Evolutionary conservation across 2,329 filamentous ascomycete genomes (phyloP).

Genomic region (Monosporascus sp.): DNA sequence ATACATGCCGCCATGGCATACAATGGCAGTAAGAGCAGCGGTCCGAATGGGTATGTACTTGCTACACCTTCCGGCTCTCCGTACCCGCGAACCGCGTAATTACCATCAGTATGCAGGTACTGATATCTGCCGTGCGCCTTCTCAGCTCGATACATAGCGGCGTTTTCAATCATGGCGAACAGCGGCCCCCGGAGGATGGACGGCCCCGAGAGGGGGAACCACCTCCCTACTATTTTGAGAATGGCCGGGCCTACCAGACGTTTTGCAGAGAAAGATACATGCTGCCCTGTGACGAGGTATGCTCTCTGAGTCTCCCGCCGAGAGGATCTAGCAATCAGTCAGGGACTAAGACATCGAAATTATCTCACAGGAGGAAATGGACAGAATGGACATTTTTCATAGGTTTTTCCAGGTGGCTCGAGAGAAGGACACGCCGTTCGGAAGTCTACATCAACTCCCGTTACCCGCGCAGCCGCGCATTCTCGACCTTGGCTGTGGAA

Average conservation of each 20-base stretch:
- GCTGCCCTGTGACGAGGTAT: constrained; percentile 72
- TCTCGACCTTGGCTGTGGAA: constrained; percentile 74
- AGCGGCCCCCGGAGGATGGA: constrained; percentile 9
- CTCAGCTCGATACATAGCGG: background rate
- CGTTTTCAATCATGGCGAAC: constrained; percentile 3
- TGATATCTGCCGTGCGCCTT: constrained; percentile 5
- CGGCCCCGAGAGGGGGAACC: constrained; percentile 8
- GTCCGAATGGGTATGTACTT: constrained; percentile 13
- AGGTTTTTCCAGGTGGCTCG: constrained; percentile 67
- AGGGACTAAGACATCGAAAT: background rate
- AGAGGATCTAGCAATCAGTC: constrained; percentile 10
- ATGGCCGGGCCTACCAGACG: constrained; percentile 65
- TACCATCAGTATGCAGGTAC: constrained; percentile 7
- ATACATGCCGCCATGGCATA: constrained; percentile 12
- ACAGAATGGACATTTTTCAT: constrained; percentile 78
- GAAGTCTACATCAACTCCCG: constrained; percentile 30
- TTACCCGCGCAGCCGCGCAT: constrained; percentile 36
- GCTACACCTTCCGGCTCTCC: no score
- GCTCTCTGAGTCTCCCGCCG: constrained; percentile 11
- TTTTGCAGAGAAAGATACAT: constrained; percentile 66
- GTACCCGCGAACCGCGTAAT: background rate
- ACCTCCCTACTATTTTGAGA: constrained; percentile 46
- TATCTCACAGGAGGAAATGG: constrained; percentile 57
- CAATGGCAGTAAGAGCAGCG: constrained; percentile 14
- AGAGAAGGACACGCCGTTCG: constrained; percentile 28